phyloP scores from a whole-genome alignment of 805 yeast species.

The Candida namnaoensis region DNA sequence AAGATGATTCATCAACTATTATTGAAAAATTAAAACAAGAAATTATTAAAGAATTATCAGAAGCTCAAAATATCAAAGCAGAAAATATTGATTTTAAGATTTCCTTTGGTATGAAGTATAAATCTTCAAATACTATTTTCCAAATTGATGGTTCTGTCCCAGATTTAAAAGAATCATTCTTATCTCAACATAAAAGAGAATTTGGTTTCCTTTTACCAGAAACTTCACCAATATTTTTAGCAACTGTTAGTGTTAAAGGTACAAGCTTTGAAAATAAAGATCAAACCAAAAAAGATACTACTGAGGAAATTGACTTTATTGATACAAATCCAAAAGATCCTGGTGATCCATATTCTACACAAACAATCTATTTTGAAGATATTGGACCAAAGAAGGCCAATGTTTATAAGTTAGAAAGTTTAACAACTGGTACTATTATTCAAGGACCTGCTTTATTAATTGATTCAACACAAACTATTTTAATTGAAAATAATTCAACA shows the following conservation, averaged over 20 bases:
- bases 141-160: constrained; percentile 98
- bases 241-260: constrained; percentile 69
- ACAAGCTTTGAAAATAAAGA: too few relatives aligned
- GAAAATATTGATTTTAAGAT: constrained; percentile 72
- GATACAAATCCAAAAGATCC: constrained; percentile 15
- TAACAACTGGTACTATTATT: constrained; percentile 43
- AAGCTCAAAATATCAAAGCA: constrained; percentile 60
- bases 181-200: constrained; percentile 52
- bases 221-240: constrained; percentile 66
- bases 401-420: constrained; percentile 44
- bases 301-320: constrained; percentile 33
- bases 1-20: constrained; percentile 37
- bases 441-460: constrained; percentile 71
- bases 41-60: constrained; percentile 39
- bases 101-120: too few relatives aligned
- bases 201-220: constrained; percentile 60
- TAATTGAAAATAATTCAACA: constrained; percentile 51
- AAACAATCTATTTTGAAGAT: constrained; percentile 56
- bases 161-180: constrained; percentile 36
- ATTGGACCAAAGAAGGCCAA: constrained; percentile 39
- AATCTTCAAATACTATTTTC: too few relatives aligned
- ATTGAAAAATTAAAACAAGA: constrained; percentile 34
- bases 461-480: constrained; percentile 75
- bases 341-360: constrained; percentile 26
- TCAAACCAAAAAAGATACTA: constrained; percentile 31